These are phyloP conservation scores for Salvia splendens DNA, from an alignment of 257 asterid species.

Conservation along the genomic window DNA sequence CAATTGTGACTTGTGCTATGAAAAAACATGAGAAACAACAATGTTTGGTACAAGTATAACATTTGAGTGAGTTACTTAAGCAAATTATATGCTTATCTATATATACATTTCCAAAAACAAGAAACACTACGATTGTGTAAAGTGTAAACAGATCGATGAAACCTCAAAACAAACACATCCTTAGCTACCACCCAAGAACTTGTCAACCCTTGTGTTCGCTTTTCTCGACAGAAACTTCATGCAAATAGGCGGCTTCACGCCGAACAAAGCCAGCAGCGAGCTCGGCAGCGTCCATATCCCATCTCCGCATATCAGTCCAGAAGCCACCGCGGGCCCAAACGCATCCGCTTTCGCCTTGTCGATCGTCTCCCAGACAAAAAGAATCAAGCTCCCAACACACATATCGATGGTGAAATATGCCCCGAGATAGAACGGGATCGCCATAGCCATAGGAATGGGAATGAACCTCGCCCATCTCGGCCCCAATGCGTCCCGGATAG, in stretches of 20 bases:
- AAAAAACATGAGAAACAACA: not conserved
- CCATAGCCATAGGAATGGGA: slow-evolving; percentile 96
- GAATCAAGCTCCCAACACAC: slow-evolving; percentile 83
- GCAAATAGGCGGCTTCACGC: slow-evolving; percentile 77
- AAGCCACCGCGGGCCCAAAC: slow-evolving; percentile 86
- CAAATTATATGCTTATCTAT: not conserved
- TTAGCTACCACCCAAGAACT: slow-evolving; percentile 34
- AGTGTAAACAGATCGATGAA: not conserved
- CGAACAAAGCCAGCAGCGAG: slow-evolving; percentile 65
- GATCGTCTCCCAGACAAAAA: slow-evolving; percentile 63
- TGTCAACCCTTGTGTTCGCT: slow-evolving; percentile 48
- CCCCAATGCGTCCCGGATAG: slow-evolving; percentile 55
- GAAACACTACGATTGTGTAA: not conserved
- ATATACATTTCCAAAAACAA: not conserved
- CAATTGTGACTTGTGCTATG: too few relatives aligned
- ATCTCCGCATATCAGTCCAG: slow-evolving; percentile 89
- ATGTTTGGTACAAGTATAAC: not conserved
- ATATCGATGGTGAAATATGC: slow-evolving; percentile 73
- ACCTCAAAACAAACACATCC: not conserved
- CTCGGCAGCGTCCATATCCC: slow-evolving; percentile 83
- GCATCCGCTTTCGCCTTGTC: slow-evolving; percentile 77
- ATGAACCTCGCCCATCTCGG: slow-evolving; percentile 59
- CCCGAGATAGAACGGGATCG: slow-evolving; percentile 85
- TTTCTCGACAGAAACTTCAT: slow-evolving; percentile 77
- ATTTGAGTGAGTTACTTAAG: not conserved